phyloP scores from a whole-genome alignment of 1,284 basidiomycete species.

The Fistulina hepatica region DNA sequence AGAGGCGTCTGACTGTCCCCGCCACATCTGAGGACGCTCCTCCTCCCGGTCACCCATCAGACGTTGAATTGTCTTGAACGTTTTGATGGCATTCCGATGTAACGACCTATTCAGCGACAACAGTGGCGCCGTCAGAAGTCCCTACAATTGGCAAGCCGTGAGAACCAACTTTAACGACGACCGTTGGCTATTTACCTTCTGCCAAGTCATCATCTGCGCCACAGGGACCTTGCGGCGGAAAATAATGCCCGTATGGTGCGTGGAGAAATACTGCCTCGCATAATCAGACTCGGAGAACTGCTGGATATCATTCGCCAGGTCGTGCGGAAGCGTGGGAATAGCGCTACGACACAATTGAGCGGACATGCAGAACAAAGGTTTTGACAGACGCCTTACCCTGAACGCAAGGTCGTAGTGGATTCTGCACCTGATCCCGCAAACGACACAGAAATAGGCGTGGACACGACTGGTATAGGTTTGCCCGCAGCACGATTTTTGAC shows the following conservation, averaged over 20 bases:
- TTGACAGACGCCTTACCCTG: not conserved
- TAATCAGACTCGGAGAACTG: constrained; percentile 78
- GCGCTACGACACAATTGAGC: constrained; percentile 28
- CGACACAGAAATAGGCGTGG: constrained; percentile 15
- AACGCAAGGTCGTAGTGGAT: constrained; percentile 18
- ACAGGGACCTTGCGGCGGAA: constrained; percentile 72
- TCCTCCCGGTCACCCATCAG: constrained; percentile 87
- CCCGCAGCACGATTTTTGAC: constrained; percentile 49
- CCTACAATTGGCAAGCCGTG: constrained; percentile 26
- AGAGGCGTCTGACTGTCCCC: constrained; percentile 35
- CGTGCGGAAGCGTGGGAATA: constrained; percentile 63
- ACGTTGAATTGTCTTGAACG: constrained; percentile 82
- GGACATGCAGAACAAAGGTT: not conserved
- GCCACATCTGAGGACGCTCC: constrained; percentile 34
- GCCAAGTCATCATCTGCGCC: constrained; percentile 82
- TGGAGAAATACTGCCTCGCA: constrained; percentile 82
- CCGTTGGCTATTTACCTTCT: constrained; percentile 43
- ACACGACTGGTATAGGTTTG: constrained; percentile 58
- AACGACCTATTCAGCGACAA: constrained; percentile 57
- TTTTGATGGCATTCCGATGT: constrained; percentile 67
- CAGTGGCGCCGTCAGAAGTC: constrained; percentile 61
- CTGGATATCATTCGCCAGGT: constrained; percentile 72
- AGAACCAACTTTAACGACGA: constrained; percentile 2
- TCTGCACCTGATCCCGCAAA: constrained; percentile 6
- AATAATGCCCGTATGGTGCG: constrained; percentile 74